Percentiles rank a stretch among this genome's conserved stretches.
These are phyloP conservation scores for Pseudocohnilembus persalinus DNA, from an alignment of 169 alveolate genomes.

Conservation along the genomic window DNA sequence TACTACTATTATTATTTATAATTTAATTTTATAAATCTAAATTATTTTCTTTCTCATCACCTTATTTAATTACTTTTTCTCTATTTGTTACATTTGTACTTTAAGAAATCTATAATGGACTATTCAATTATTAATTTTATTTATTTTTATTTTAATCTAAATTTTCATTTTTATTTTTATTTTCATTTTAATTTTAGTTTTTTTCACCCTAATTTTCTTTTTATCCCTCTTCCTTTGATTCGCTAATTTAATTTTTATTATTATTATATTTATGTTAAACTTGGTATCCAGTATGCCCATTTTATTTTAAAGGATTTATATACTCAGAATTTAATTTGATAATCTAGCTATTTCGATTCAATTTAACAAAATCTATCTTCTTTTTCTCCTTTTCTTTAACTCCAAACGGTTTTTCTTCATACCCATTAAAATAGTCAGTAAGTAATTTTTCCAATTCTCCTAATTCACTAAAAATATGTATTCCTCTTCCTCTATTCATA, in stretches of 20 bases:
- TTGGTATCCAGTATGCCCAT: background rate
- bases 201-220: background rate
- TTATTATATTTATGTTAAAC: background rate
- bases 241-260: background rate
- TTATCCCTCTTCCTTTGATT: background rate
- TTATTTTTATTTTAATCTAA: background rate
- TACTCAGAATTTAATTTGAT: background rate
- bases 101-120: no score
- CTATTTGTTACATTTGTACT: no score
- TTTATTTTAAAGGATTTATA: background rate
- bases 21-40: no score
- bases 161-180: background rate
- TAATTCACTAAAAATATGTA: conserved; percentile 54
- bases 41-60: no score
- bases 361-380: background rate
- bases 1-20: no score
- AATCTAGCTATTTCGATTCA: background rate
- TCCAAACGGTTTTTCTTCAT: conserved; percentile 29
- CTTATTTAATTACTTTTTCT: no score
- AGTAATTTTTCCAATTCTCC: conserved; percentile 36
- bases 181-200: no score
- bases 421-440: conserved; percentile 40
- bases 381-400: background rate
- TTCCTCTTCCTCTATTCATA: conserved; percentile 75
- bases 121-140: no score